Percentiles rank a stretch among this genome's conserved stretches.
Conservation (phyloP, 768 basidiomycete genomes). For the Lactarius pseudohatsudake region DNA sequence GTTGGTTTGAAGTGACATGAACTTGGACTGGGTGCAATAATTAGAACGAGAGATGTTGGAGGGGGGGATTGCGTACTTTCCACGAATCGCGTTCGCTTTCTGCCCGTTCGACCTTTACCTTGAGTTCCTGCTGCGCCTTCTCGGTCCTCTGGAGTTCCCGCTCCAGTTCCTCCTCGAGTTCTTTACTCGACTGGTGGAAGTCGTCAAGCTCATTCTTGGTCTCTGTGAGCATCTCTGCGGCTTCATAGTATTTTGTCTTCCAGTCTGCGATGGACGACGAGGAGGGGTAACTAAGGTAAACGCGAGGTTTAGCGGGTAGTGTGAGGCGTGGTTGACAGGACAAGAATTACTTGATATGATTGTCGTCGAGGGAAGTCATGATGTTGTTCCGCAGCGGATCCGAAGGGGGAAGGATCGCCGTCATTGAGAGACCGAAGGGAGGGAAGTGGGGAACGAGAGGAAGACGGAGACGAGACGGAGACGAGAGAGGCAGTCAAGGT, state of each 20-base stretch:
- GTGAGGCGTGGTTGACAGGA: conserved; percentile 21
- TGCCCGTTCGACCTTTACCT: conserved; percentile 64
- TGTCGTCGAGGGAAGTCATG: conserved; percentile 64
- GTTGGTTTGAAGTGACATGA: conserved; percentile 82
- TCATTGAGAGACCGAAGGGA: conserved; percentile 42
- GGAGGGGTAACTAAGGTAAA: conserved; percentile 50
- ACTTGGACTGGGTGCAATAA: conserved; percentile 59
- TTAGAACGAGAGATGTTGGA: conserved; percentile 19
- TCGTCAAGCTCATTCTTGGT: conserved; percentile 85
- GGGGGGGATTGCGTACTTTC: conserved; percentile 64
- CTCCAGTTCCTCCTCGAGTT: conserved; percentile 92
- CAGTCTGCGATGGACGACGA: conserved; percentile 55
- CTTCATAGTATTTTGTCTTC: conserved; percentile 79
- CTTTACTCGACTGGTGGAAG: conserved; percentile 84
- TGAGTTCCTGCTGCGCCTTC: conserved; percentile 78
- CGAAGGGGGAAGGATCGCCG: conserved; percentile 61
- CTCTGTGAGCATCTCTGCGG: conserved; percentile 80
- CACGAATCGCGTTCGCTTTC: conserved; percentile 84
- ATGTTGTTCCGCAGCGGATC: conserved; percentile 57
- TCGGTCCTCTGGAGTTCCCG: conserved; percentile 86
- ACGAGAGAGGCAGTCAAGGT: conserved; percentile 15
- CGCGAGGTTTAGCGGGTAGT: conserved; percentile 16
- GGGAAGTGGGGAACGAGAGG: conserved; percentile 15
- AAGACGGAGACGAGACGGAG: conserved; percentile 24
- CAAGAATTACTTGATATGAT: conserved; percentile 51